A percentile compares a stretch with the other conserved stretches of the same genome.
These are phyloP conservation scores for Vachellia collinsii DNA, from an alignment of 306 rosid species.

Conservation along the genomic window DNA sequence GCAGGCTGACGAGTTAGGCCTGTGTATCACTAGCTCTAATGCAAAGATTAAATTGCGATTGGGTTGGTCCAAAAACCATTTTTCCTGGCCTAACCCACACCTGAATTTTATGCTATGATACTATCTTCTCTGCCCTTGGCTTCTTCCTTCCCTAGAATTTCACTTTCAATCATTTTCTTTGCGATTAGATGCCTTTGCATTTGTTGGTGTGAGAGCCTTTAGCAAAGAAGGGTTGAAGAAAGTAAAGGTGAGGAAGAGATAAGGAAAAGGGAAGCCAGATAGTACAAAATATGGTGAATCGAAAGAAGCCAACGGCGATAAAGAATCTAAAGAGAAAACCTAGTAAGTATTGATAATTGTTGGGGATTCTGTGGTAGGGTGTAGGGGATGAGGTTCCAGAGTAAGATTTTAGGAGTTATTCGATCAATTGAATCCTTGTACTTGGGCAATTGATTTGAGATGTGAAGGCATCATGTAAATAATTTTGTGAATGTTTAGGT, in stretches of 20 bases:
- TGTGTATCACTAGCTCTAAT: no score
- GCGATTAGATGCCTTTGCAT: not conserved
- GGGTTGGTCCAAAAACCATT: no score
- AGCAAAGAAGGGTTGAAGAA: not conserved
- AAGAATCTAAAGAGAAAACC: not conserved
- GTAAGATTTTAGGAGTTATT: not conserved
- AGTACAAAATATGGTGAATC: not conserved
- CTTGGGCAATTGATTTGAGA: not conserved
- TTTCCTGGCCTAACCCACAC: no score
- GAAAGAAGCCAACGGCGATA: not conserved
- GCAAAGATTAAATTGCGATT: no score
- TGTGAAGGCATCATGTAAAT: not conserved
- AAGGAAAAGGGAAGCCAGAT: not conserved
- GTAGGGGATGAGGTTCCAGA: not conserved
- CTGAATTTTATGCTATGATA: no score
- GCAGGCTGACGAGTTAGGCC: no score
- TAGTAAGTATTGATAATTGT: not conserved
- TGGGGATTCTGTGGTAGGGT: no score
- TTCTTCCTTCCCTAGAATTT: not conserved
- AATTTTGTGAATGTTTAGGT: not conserved
- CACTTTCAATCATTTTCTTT: not conserved
- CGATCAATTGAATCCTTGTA: not conserved
- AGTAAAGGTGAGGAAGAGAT: not conserved
- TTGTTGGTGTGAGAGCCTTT: not conserved
- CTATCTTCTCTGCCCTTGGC: not conserved